These are phyloP conservation scores for Dioscorea alata DNA, from an alignment of 106 monocot species.

Conservation along the genomic window DNA sequence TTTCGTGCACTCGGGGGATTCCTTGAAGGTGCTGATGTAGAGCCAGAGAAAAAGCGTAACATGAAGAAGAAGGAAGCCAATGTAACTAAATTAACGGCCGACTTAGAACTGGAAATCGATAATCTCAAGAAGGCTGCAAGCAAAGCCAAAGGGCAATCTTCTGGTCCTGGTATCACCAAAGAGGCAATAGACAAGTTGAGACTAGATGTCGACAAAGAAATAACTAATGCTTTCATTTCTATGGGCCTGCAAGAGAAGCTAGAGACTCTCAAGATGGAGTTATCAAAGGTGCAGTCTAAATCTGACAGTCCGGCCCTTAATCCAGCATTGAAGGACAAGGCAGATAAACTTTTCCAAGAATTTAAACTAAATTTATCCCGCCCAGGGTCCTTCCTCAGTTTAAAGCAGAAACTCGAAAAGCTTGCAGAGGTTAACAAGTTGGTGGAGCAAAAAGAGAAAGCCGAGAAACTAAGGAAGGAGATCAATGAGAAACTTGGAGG, in stretches of 20 bases:
- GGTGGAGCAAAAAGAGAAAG: conserved; percentile 27
- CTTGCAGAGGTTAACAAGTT: conserved; percentile 42
- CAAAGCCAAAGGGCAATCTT: conserved; percentile 26
- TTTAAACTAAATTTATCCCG: conserved; percentile 42
- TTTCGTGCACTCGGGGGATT: conserved; percentile 62
- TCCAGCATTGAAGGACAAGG: conserved; percentile 43
- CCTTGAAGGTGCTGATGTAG: conserved; percentile 36
- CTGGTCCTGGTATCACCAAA: conserved; percentile 24
- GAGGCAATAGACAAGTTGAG: conserved; percentile 45
- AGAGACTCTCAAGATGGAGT: conserved; percentile 58
- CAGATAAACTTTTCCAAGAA: conserved; percentile 50
- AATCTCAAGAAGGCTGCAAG: conserved; percentile 36
- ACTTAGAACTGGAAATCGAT: conserved; percentile 52
- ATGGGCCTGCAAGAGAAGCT: conserved; percentile 70
- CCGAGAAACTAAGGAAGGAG: conserved; percentile 66
- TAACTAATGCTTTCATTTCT: conserved; percentile 48
- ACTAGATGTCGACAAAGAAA: conserved; percentile 63
- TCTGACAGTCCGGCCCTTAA: conserved; percentile 25
- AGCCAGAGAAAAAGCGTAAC: conserved; percentile 55
- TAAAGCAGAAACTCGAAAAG: conserved; percentile 63
- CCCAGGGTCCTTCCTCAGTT: conserved; percentile 33
- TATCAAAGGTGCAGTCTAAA: conserved; percentile 34
- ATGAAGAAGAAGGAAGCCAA: conserved; percentile 70
- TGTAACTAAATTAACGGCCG: conserved; percentile 31
- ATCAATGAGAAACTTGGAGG: conserved; percentile 55